Evolutionary conservation across 768 basidiomycete species (phyloP).

Genomic region (Naganishia vishniacii): DNA sequence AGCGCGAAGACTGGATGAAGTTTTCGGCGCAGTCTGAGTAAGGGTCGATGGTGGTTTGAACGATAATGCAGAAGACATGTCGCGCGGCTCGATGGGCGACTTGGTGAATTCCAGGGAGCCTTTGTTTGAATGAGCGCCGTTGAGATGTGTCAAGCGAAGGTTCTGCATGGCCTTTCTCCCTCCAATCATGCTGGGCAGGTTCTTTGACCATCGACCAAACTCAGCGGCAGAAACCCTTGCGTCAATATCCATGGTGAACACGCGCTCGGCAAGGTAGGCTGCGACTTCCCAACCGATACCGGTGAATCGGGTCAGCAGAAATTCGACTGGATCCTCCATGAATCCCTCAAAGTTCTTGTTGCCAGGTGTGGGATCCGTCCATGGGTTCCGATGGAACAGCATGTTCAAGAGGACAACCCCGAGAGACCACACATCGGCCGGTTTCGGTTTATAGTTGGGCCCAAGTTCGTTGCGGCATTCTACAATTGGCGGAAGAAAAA

Average conservation of each 20-base stretch:
- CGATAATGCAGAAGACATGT: conserved; percentile 32
- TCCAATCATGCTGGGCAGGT: conserved; percentile 67
- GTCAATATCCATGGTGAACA: conserved; percentile 72
- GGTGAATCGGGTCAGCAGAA: conserved; percentile 82
- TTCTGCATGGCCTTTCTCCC: conserved; percentile 40
- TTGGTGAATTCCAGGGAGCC: conserved; percentile 28
- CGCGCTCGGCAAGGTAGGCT: conserved; percentile 71
- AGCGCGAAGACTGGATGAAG: neutral
- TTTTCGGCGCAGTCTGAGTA: conserved; percentile 11
- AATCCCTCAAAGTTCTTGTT: conserved; percentile 72
- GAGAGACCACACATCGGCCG: conserved; percentile 97
- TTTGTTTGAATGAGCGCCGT: conserved; percentile 3
- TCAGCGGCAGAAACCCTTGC: conserved; percentile 70
- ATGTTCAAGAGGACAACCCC: conserved; percentile 99
- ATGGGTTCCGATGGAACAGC: conserved; percentile 97
- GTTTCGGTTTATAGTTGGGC: conserved; percentile 86
- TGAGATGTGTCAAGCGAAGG: conserved; percentile 31
- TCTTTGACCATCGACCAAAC: conserved; percentile 78
- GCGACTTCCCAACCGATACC: conserved; percentile 65
- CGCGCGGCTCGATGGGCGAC: conserved; percentile 18
- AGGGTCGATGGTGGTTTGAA: conserved; percentile 10
- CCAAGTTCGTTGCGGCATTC: conserved; percentile 97
- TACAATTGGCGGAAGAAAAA: conserved; percentile 44
- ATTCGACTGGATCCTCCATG: conserved; percentile 69
- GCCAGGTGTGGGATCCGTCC: conserved; percentile 86